phyloP scores from a whole-genome alignment of 768 basidiomycete genomes.

The Thelephora ganbajun region DNA sequence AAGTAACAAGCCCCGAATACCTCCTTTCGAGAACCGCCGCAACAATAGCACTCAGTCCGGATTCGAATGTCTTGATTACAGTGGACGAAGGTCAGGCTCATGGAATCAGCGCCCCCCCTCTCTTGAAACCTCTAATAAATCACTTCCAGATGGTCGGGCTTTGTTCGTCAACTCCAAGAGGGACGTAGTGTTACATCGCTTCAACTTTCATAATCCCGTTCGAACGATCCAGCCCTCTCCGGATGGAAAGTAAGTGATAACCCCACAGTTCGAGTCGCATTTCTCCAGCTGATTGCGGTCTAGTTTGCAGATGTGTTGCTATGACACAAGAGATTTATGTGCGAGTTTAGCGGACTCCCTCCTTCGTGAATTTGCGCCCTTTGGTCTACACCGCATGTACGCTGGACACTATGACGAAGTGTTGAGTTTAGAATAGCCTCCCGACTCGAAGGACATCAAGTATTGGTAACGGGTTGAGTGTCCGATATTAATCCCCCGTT shows the following conservation, averaged over 20 bases:
- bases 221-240: conserved; percentile 83
- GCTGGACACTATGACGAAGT: conserved; percentile 95
- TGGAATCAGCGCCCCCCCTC: not conserved
- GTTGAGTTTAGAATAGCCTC: conserved; percentile 76
- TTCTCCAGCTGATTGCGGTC: not conserved
- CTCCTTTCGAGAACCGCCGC: conserved; percentile 88
- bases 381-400: conserved; percentile 82
- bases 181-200: conserved; percentile 81
- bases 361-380: conserved; percentile 92
- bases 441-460: conserved; percentile 63
- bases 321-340: conserved; percentile 86
- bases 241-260: conserved; percentile 63
- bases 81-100: conserved; percentile 75
- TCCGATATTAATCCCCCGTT: not conserved
- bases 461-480: not conserved
- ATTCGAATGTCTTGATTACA: conserved; percentile 74
- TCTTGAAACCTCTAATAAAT: conserved; percentile 1
- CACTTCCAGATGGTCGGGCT: conserved; percentile 69
- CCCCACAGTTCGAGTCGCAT: not conserved
- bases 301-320: conserved; percentile 59
- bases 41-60: conserved; percentile 78
- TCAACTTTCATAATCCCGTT: conserved; percentile 86
- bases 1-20: conserved; percentile 93
- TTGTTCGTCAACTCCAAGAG: conserved; percentile 84
- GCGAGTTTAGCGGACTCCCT: conserved; percentile 93